phyloP scores from a whole-genome alignment of 179 eudicot species.

The Pouteria campechiana region DNA sequence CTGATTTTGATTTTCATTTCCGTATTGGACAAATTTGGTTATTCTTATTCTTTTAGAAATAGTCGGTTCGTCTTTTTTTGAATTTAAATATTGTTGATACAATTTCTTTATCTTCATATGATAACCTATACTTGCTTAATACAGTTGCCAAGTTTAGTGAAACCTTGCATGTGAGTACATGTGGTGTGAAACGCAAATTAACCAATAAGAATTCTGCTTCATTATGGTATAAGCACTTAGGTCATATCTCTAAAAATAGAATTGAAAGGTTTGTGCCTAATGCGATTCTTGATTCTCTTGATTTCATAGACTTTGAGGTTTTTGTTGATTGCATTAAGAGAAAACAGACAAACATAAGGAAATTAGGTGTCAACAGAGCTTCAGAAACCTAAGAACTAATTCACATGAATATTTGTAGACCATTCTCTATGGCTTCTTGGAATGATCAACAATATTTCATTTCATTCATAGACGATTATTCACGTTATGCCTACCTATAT shows the following conservation, averaged over 20 bases:
- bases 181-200: neutral
- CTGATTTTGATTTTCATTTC: no score
- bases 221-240: neutral
- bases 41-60: no score
- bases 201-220: neutral
- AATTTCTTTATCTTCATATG: no score
- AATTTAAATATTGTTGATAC: no score
- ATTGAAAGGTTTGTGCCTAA: no score
- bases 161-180: no score
- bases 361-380: neutral
- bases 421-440: neutral
- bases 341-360: neutral
- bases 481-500: neutral
- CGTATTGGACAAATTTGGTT: no score
- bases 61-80: no score
- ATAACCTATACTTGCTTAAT: no score
- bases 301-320: neutral
- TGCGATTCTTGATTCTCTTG: neutral
- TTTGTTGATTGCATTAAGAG: neutral
- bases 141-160: no score
- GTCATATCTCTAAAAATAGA: neutral
- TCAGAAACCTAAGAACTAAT: neutral
- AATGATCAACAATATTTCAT: neutral
- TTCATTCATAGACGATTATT: conserved; percentile 1
- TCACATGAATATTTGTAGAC: neutral